Conservation (phyloP, 352 stramenopile genomes). For the Pythium apleroticum region DNA sequence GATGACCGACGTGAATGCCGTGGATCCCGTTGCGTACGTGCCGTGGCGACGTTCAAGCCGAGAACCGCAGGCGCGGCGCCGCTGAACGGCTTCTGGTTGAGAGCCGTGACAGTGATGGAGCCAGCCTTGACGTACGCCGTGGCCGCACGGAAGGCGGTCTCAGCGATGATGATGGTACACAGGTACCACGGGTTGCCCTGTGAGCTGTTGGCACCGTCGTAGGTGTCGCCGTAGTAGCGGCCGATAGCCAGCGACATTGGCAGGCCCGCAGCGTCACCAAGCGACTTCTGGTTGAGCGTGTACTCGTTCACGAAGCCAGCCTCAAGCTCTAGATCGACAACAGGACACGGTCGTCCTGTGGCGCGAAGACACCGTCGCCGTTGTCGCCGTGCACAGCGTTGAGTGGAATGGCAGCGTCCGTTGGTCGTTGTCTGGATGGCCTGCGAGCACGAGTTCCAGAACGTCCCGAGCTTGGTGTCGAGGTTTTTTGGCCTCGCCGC, state of each 20-base stretch:
- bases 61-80: conserved; percentile 16
- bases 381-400: conserved; percentile 25
- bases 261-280: conserved; percentile 11
- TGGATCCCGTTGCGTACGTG: conserved; percentile 17
- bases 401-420: conserved; percentile 24
- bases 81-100: conserved; percentile 33
- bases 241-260: conserved; percentile 29
- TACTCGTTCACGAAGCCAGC: conserved; percentile 31
- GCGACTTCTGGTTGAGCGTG: conserved; percentile 24
- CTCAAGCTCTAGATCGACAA: conserved; percentile 27
- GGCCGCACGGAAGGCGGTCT: conserved; percentile 20
- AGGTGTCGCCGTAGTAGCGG: conserved; percentile 30
- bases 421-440: conserved; percentile 24
- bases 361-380: conserved; percentile 25
- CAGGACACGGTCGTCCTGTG: conserved; percentile 22
- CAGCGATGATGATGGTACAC: conserved; percentile 21
- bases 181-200: conserved; percentile 33
- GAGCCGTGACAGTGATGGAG: conserved; percentile 22
- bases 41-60: conserved; percentile 21
- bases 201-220: conserved; percentile 25
- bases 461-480: conserved; percentile 21
- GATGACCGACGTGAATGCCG: conserved; percentile 26
- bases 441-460: conserved; percentile 29
- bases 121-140: conserved; percentile 27
- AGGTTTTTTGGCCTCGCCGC: conserved; percentile 12